Evolutionary conservation across 192 early-diverging fungal species (phyloP).

Genomic region (Phlyctochytrium arcticum): DNA sequence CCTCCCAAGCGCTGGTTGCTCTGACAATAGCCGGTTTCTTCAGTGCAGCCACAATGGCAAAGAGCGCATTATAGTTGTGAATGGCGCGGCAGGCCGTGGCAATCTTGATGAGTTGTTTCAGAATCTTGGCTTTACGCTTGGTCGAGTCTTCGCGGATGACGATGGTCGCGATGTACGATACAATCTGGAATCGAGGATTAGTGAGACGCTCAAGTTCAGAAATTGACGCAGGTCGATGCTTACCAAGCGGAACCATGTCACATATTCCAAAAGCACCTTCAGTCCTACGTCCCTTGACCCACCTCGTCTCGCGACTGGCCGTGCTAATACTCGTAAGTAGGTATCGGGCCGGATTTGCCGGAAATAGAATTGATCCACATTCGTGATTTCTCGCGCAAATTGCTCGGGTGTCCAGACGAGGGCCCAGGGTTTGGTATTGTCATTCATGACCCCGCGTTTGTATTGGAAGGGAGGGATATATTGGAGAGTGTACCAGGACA

Average conservation of each 20-base stretch:
- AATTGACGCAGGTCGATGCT: background rate
- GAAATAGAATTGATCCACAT: conserved; percentile 48
- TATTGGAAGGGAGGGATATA: conserved; percentile 47
- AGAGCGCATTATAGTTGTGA: conserved; percentile 42
- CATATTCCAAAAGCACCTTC: conserved; percentile 45
- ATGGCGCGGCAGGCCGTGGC: conserved; percentile 42
- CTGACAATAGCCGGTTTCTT: conserved; percentile 32
- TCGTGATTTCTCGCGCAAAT: conserved; percentile 47
- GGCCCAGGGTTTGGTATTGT: conserved; percentile 37
- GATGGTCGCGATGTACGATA: conserved; percentile 35
- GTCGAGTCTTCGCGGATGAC: conserved; percentile 42
- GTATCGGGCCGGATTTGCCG: conserved; percentile 48
- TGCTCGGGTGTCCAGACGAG: conserved; percentile 42
- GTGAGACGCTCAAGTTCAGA: background rate
- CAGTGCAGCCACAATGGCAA: conserved; percentile 43
- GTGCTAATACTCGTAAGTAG: conserved; percentile 41
- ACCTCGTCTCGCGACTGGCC: conserved; percentile 19
- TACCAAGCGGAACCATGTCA: conserved; percentile 44
- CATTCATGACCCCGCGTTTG: conserved; percentile 18
- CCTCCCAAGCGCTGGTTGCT: conserved; percentile 43
- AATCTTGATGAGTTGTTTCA: conserved; percentile 49
- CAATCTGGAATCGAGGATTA: conserved; percentile 25
- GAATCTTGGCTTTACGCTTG: conserved; percentile 38
- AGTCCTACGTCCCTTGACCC: conserved; percentile 33
- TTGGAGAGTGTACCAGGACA: conserved; percentile 51